phyloP scores from a whole-genome alignment of 139 green algal genomes.

The Spirogloea muscicola region DNA sequence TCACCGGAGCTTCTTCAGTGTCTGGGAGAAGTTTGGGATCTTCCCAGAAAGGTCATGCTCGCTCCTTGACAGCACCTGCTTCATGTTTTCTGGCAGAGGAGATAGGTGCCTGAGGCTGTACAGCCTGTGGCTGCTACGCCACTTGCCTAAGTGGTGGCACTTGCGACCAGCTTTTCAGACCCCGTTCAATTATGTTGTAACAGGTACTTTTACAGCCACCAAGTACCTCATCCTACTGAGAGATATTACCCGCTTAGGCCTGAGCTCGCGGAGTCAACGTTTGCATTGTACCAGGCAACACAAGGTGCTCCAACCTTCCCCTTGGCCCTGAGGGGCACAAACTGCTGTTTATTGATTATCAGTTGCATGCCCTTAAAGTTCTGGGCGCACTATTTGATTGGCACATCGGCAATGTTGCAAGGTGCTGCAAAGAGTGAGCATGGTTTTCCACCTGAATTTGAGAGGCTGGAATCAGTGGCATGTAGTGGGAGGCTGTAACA shows the following conservation, averaged over 20 bases:
- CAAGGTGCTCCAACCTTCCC: slow-evolving; percentile 10
- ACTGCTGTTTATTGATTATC: neutral
- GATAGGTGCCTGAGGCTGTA: neutral
- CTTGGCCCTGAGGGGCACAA: slow-evolving; percentile 17
- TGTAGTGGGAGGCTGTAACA: slow-evolving; percentile 6
- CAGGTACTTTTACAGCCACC: neutral
- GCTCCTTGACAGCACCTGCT: neutral
- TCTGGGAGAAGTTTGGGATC: slow-evolving; percentile 47
- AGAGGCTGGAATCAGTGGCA: neutral
- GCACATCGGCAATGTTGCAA: neutral
- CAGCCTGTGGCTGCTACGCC: neutral
- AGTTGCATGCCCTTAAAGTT: neutral
- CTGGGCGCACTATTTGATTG: neutral
- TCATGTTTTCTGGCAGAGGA: neutral
- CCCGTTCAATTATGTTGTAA: neutral
- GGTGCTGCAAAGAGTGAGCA: neutral
- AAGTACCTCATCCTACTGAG: slow-evolving; percentile 7
- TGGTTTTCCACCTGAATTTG: neutral
- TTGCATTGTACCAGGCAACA: slow-evolving; percentile 68
- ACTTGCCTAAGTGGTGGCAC: neutral
- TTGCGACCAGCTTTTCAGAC: neutral
- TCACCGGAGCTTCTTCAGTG: slow-evolving; percentile 30
- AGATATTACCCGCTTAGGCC: slow-evolving; percentile 66
- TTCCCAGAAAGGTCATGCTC: slow-evolving; percentile 39
- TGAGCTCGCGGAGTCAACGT: slow-evolving; percentile 86